A percentile compares a stretch with the other conserved stretches of the same genome.
Conservation (phyloP, 139 green algal genomes). For the Yamagishiella unicocca region DNA sequence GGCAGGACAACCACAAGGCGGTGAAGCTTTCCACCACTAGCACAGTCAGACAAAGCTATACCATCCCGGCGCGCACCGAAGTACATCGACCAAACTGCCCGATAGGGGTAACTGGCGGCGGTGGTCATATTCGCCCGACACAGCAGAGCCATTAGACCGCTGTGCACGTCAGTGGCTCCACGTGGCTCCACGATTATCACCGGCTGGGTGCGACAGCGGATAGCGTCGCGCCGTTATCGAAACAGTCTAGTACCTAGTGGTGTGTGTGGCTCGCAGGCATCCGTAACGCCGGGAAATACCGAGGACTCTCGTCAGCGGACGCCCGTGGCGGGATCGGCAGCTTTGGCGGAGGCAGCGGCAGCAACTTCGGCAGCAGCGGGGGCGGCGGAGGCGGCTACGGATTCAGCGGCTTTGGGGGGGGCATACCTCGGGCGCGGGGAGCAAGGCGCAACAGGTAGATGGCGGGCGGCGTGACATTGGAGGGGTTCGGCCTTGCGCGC, state of each 20-base stretch:
- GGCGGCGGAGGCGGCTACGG: conserved; percentile 13
- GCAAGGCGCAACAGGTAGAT: too few species aligned
- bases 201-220: too few species aligned
- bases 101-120: background rate
- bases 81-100: too few species aligned
- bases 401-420: conserved; percentile 49
- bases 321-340: conserved; percentile 35
- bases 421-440: too few species aligned
- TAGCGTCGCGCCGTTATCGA: too few species aligned
- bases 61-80: too few species aligned
- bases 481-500: background rate
- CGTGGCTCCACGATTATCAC: too few species aligned
- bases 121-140: background rate
- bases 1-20: background rate
- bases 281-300: conserved; percentile 82
- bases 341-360: too few species aligned
- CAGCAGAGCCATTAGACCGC: background rate
- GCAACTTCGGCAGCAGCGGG: background rate
- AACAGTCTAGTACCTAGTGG: too few species aligned
- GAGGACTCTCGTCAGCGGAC: conserved; percentile 73
- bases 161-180: too few species aligned
- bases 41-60: background rate
- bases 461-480: background rate
- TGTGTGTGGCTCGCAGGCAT: conserved; percentile 54
- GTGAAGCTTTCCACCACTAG: background rate